Evolutionary conservation across 805 yeast species (phyloP).

Genomic region (Starmera caribaea): DNA sequence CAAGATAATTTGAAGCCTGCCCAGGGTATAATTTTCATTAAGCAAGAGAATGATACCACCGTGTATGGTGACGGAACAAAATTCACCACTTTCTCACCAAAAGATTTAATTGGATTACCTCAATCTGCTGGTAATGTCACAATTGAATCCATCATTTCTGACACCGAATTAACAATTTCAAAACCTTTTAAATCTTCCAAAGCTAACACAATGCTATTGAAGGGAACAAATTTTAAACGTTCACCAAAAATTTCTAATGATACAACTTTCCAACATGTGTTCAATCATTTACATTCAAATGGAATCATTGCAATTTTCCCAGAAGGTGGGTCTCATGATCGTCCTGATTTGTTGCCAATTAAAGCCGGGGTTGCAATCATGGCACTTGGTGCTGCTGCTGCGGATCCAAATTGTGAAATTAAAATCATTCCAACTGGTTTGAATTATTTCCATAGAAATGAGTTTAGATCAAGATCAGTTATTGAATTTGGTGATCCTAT

Average conservation of each 20-base stretch:
- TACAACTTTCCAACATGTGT: slow-evolving; percentile 71
- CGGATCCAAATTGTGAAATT: slow-evolving; percentile 64
- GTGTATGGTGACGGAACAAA: slow-evolving; percentile 57
- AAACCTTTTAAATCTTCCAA: slow-evolving; percentile 56
- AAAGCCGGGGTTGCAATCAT: slow-evolving; percentile 97
- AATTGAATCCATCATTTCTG: slow-evolving; percentile 55
- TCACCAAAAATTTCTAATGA: slow-evolving; percentile 83
- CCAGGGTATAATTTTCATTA: slow-evolving; percentile 56
- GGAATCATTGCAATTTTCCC: slow-evolving; percentile 89
- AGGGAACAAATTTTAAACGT: slow-evolving; percentile 58
- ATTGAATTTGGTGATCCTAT: slow-evolving; percentile 89
- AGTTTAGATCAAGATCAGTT: slow-evolving; percentile 89
- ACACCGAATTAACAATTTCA: slow-evolving; percentile 55
- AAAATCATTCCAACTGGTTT: slow-evolving; percentile 91
- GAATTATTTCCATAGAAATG: slow-evolving; percentile 92
- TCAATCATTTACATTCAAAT: slow-evolving; percentile 66
- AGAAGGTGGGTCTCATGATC: slow-evolving; percentile 96
- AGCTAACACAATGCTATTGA: slow-evolving; percentile 34
- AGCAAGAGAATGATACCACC: slow-evolving; percentile 34
- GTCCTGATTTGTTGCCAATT: slow-evolving; percentile 81
- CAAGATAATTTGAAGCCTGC: slow-evolving; percentile 71
- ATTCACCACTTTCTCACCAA: slow-evolving; percentile 50
- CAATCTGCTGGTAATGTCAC: slow-evolving; percentile 69
- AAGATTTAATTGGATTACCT: slow-evolving; percentile 70
- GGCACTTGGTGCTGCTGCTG: slow-evolving; percentile 90